These are phyloP conservation scores for Penicillium pulvis DNA, from an alignment of 495 filamentous ascomycete genomes.

Conservation along the genomic window DNA sequence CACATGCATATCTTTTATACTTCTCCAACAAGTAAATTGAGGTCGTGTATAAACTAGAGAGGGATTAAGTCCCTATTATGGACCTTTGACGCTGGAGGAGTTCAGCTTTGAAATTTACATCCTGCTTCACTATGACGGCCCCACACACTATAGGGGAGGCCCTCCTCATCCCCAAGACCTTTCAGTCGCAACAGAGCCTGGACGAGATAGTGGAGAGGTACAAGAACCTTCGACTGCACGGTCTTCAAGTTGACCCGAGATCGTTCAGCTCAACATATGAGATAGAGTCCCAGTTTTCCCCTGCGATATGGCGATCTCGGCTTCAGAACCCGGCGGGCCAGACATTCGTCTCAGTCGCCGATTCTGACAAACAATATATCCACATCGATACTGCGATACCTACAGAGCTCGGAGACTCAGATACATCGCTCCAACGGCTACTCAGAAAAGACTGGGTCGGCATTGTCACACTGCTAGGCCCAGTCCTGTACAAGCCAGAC, in stretches of 20 bases:
- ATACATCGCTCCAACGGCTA: constrained; percentile 12
- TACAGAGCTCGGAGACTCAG: constrained; percentile 9
- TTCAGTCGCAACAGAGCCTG: constrained; percentile 8
- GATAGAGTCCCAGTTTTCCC: constrained; percentile 41
- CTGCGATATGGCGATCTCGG: constrained; percentile 44
- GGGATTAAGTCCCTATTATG: neutral
- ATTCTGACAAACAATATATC: neutral
- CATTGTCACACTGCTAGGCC: constrained; percentile 30
- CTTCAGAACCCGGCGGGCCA: constrained; percentile 47
- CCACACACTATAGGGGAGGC: constrained; percentile 8
- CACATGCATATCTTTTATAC: neutral
- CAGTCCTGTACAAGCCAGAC: constrained; percentile 14
- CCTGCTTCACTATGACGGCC: constrained; percentile 8
- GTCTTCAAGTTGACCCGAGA: constrained; percentile 31
- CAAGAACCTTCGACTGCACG: constrained; percentile 30
- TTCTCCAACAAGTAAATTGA: neutral
- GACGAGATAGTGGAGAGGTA: constrained; percentile 20
- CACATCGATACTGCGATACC: neutral
- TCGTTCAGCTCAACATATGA: constrained; percentile 54
- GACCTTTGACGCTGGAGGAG: neutral
- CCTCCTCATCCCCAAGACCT: constrained; percentile 22
- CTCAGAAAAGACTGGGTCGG: constrained; percentile 29
- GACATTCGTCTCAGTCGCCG: constrained; percentile 42
- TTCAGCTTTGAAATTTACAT: neutral
- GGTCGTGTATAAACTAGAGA: neutral